Conservation (phyloP, 371 early-diverging fungal species). For the Cladochytrium tenue region DNA sequence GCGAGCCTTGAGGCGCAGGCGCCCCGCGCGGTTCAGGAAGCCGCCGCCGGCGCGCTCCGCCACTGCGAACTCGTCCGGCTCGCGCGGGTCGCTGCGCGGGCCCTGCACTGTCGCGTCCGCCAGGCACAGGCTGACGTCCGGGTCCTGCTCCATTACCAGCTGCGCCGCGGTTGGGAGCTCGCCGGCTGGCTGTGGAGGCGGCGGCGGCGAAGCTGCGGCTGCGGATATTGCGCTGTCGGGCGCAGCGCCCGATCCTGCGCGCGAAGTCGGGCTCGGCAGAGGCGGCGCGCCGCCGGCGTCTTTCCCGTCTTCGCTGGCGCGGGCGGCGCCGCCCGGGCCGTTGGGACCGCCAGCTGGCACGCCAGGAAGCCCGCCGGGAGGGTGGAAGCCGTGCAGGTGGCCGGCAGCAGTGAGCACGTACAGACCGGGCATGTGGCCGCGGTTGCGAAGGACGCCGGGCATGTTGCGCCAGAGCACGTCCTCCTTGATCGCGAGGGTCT, state of each 20-base stretch:
- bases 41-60: background rate
- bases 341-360: too few species aligned
- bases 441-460: conserved; percentile 30
- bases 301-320: too few species aligned
- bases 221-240: too few species aligned
- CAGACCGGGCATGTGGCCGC: conserved; percentile 33
- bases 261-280: too few species aligned
- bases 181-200: background rate
- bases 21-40: background rate
- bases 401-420: conserved; percentile 42
- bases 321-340: too few species aligned
- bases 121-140: background rate
- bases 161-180: background rate
- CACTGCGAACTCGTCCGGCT: background rate
- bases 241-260: too few species aligned
- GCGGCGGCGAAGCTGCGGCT: background rate
- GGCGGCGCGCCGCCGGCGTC: too few species aligned
- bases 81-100: background rate
- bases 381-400: conserved; percentile 39
- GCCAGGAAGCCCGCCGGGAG: background rate
- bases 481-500: conserved; percentile 33
- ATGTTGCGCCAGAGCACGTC: conserved; percentile 34
- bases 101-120: background rate
- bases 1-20: conserved; percentile 13
- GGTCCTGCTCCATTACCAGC: background rate